A percentile compares a stretch with the other conserved stretches of the same genome.
Evolutionary conservation across 108 stramenopile species (phyloP).

Genomic region (Skeletonema marinoi): DNA sequence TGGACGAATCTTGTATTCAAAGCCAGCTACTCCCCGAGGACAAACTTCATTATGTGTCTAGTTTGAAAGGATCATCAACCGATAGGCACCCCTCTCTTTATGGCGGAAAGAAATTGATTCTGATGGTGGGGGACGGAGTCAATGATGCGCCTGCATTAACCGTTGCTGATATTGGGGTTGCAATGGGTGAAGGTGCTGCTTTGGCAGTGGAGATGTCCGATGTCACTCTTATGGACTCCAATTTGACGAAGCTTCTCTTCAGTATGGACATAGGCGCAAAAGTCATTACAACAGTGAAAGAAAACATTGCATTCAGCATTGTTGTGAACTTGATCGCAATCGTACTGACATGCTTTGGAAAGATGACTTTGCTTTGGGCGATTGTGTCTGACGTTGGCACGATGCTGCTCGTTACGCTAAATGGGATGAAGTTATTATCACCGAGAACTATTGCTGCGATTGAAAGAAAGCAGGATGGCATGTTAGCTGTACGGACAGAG

Average conservation of each 20-base stretch:
- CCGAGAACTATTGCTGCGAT: constrained; percentile 20
- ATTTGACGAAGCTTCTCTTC: constrained; percentile 71
- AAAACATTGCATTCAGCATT: constrained; percentile 80
- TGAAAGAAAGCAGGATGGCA: constrained; percentile 3
- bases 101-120: constrained; percentile 15
- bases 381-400: constrained; percentile 87
- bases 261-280: constrained; percentile 75
- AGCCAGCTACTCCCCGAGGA: constrained; percentile 83
- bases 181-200: constrained; percentile 97
- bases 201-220: constrained; percentile 95
- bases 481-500: neutral
- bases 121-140: constrained; percentile 93
- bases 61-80: constrained; percentile 46
- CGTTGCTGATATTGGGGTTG: constrained; percentile 94
- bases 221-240: constrained; percentile 87
- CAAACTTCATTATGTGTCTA: constrained; percentile 72
- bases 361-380: constrained; percentile 78
- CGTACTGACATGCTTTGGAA: constrained; percentile 68
- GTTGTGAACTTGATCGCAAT: constrained; percentile 70
- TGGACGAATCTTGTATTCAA: constrained; percentile 54
- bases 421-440: constrained; percentile 87
- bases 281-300: constrained; percentile 75
- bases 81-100: constrained; percentile 7
- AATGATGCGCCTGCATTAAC: constrained; percentile 96
- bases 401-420: constrained; percentile 86